A percentile compares a stretch with the other conserved stretches of the same genome.
These are phyloP conservation scores for Fusarium domesticum DNA, from an alignment of 2,329 filamentous ascomycete genomes.

Conservation along the genomic window DNA sequence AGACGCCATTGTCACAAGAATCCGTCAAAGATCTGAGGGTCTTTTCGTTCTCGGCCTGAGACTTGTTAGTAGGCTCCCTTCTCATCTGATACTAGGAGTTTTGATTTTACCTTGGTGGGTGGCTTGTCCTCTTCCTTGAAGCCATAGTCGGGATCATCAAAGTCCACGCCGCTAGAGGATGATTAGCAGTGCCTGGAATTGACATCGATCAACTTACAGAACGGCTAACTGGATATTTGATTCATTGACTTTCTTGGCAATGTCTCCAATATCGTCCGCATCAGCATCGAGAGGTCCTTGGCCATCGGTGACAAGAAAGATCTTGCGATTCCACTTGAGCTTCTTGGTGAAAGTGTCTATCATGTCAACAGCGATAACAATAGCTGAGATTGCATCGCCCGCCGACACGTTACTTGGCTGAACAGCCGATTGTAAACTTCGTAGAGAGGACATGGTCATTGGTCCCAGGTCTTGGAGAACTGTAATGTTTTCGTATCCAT, in stretches of 20 bases:
- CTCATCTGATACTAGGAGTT: too few relatives aligned
- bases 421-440: conserved; percentile 60
- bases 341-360: conserved; percentile 77
- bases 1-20: conserved; percentile 64
- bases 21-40: conserved; percentile 64
- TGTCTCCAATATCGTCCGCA: conserved; percentile 65
- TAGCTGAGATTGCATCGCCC: conserved; percentile 84
- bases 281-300: conserved; percentile 70
- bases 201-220: conserved; percentile 55
- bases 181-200: conserved; percentile 16
- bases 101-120: conserved; percentile 55
- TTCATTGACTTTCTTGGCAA: conserved; percentile 70
- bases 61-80: not conserved
- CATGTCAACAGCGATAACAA: conserved; percentile 84
- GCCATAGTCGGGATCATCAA: conserved; percentile 86
- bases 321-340: conserved; percentile 75
- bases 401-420: conserved; percentile 63
- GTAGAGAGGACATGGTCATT: conserved; percentile 65
- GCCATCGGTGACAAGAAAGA: conserved; percentile 84
- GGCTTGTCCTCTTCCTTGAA: conserved; percentile 90
- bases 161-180: conserved; percentile 74
- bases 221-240: conserved; percentile 75
- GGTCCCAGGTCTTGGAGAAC: conserved; percentile 67
- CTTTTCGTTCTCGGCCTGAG: conserved; percentile 66
- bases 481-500: conserved; percentile 77